phyloP scores from a whole-genome alignment of 2,329 filamentous ascomycete species.

The Colletotrichum truncatum region DNA sequence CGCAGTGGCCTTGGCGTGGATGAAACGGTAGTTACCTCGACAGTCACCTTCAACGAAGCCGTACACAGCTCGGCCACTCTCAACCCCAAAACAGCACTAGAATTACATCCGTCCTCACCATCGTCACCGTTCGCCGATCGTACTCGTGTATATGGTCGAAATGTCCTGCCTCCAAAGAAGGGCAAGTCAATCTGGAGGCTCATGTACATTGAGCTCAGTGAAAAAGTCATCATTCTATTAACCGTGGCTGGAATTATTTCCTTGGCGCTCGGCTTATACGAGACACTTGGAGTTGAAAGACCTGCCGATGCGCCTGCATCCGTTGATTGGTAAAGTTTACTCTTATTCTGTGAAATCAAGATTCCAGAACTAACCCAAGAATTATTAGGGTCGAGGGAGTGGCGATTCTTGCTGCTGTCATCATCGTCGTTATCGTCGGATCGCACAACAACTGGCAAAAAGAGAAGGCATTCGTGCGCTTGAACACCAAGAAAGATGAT shows the following conservation, averaged over 20 bases:
- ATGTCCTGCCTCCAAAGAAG: constrained; percentile 71
- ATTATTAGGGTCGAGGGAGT: constrained; percentile 76
- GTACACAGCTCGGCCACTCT: no score
- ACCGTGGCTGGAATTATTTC: constrained; percentile 73
- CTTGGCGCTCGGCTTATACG: constrained; percentile 72
- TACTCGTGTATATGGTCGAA: constrained; percentile 67
- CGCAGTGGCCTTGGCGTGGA: constrained; percentile 74
- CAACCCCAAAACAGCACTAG: not conserved
- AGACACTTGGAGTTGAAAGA: constrained; percentile 64
- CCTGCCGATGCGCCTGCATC: constrained; percentile 46
- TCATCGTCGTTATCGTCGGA: constrained; percentile 71
- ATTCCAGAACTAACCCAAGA: no score
- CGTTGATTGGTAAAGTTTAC: no score
- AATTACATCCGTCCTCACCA: not conserved
- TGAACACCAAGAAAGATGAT: constrained; percentile 71
- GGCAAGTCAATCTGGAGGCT: constrained; percentile 67
- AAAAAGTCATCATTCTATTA: constrained; percentile 73
- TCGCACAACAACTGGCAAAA: constrained; percentile 75
- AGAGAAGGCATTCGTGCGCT: constrained; percentile 70
- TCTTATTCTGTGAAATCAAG: no score
- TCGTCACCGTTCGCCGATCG: constrained; percentile 53
- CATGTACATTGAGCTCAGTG: constrained; percentile 74
- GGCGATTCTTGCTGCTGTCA: constrained; percentile 71
- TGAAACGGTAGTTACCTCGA: constrained; percentile 68
- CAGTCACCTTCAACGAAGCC: constrained; percentile 75